Conservation (phyloP, 2,329 filamentous ascomycete genomes). For the Xylariaceae sp. region DNA sequence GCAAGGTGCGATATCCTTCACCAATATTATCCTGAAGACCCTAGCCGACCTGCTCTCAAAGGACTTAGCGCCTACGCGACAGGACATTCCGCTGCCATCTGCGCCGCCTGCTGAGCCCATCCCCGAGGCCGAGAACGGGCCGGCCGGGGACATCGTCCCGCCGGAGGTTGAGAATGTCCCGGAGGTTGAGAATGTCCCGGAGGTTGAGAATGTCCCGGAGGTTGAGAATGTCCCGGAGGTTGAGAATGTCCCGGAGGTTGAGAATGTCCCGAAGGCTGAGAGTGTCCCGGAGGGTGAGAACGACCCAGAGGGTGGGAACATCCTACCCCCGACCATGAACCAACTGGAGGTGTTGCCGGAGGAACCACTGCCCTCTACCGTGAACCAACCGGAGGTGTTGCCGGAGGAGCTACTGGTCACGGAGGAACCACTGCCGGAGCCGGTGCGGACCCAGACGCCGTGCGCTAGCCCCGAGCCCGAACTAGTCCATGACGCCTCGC, state of each 20-base stretch:
- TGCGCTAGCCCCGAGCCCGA: background rate
- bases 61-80: background rate
- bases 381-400: background rate
- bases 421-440: background rate
- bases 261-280: background rate
- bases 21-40: slow-evolving; percentile 16
- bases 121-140: background rate
- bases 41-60: slow-evolving; percentile 12
- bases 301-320: background rate
- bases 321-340: background rate
- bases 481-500: too few relatives aligned
- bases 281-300: background rate
- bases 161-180: too few relatives aligned
- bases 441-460: background rate
- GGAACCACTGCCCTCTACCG: background rate
- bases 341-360: background rate
- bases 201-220: too few relatives aligned
- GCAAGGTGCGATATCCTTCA: slow-evolving; percentile 11
- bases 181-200: too few relatives aligned
- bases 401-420: background rate
- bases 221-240: too few relatives aligned
- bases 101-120: background rate
- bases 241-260: background rate
- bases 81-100: background rate
- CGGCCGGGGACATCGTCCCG: background rate